Percentiles rank a stretch among this genome's conserved stretches.
These are phyloP conservation scores for Jamesozyma hellenica DNA, from an alignment of 805 yeast genomes.

Conservation along the genomic window DNA sequence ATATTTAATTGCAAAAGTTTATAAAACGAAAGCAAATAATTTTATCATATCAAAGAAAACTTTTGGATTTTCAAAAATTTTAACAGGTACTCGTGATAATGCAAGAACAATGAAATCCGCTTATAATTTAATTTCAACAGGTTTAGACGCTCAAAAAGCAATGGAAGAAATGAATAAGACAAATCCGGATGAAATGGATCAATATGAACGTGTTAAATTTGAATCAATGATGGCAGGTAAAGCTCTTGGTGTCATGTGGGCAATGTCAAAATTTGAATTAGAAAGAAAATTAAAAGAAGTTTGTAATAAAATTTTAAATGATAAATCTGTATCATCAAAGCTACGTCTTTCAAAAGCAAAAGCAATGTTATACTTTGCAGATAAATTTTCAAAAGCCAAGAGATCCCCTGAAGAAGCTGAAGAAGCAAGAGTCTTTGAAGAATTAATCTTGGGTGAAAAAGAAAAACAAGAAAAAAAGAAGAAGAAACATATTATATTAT, in stretches of 20 bases:
- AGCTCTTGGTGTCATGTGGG: slow-evolving; percentile 90
- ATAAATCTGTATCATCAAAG: slow-evolving; percentile 47
- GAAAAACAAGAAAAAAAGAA: slow-evolving; percentile 31
- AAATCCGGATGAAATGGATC: slow-evolving; percentile 48
- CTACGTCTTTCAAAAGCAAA: slow-evolving; percentile 69
- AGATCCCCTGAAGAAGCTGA: slow-evolving; percentile 85
- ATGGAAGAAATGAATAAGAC: slow-evolving; percentile 66
- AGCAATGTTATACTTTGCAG: slow-evolving; percentile 65
- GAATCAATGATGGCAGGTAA: slow-evolving; percentile 81
- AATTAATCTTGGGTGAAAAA: slow-evolving; percentile 78
- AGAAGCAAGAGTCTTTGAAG: slow-evolving; percentile 86
- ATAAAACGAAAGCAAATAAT: slow-evolving; percentile 64
- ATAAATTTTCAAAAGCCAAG: slow-evolving; percentile 51
- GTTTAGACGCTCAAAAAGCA: slow-evolving; percentile 76
- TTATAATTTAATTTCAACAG: slow-evolving; percentile 69
- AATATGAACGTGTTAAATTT: slow-evolving; percentile 61
- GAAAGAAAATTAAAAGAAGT: slow-evolving; percentile 71
- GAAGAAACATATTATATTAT: not conserved
- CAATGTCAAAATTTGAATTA: slow-evolving; percentile 80
- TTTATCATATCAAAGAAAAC: slow-evolving; percentile 67
- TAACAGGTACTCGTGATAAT: slow-evolving; percentile 72
- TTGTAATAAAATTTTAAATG: slow-evolving; percentile 67
- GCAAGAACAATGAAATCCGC: slow-evolving; percentile 78
- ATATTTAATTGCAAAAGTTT: slow-evolving; percentile 73
- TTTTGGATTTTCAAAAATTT: slow-evolving; percentile 78